Evolutionary conservation across 75 land plant species (phyloP), one percentile per base, ranked within the genome.

Genomic region (Pinus taeda): DNA sequence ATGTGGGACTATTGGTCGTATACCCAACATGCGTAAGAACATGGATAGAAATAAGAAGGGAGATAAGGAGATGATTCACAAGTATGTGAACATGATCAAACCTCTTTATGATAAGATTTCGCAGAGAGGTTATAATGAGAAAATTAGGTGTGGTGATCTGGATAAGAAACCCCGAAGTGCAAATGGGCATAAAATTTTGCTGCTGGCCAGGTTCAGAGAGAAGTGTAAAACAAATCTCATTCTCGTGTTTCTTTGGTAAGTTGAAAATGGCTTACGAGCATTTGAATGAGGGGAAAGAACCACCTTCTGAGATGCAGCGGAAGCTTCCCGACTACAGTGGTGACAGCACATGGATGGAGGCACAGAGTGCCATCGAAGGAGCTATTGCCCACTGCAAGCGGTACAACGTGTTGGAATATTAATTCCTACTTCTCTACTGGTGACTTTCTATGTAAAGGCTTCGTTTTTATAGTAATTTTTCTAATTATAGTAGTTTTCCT

Each of bases 71-170:
- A 79, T 81, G 15, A 59, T 88, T 62, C 83, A 80, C 56, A 84
- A 81, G 78, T 88, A 88, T 61, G 59, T 90, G 45, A 90, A 79
- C 78, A 88, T 57, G 84, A 81, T 90, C 39, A 90, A 86, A 83
- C 92, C 90, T 6, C 78, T 90, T 2, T 90, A 90, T 78, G 76
- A 85, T 18, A 81, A 76, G 13, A 88, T 80, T 20, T 90, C 88
- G 2, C 33, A 11, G 79, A 78, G 73, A 59, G 80, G 60, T 83
- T 80, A 33, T 64, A 73, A 61, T 13, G 89, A 81, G 57, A 85
- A 80, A 77, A 22, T 76, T 6, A 76, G 74, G 39, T 72, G 71
- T 33, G 76, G 89, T 6, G 84, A 77, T 22, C 77, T 72, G 57
- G 66, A n/a, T n/a, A n/a, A 78, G 36, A 65, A 33, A 26, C 18